Evolutionary conservation across 148 eudicot species (phyloP).

Genomic region (Amaranthus palmeri): DNA sequence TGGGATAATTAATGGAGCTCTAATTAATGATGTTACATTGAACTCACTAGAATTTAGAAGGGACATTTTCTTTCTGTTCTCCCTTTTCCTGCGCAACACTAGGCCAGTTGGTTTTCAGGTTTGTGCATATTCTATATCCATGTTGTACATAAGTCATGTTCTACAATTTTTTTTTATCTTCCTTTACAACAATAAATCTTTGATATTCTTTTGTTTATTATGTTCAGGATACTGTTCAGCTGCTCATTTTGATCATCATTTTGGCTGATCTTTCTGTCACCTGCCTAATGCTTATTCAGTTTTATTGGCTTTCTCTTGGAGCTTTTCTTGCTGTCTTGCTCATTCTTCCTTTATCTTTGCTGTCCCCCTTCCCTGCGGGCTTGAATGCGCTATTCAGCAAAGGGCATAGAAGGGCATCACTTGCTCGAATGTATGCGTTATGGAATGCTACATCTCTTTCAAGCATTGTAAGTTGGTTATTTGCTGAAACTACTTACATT

Average conservation of each 20-base stretch:
- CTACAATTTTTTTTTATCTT: background rate
- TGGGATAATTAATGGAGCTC: slow-evolving; percentile 59
- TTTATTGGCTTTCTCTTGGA: slow-evolving; percentile 76
- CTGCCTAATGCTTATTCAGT: slow-evolving; percentile 61
- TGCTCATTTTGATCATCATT: slow-evolving; percentile 63
- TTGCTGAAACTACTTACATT: background rate
- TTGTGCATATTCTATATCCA: background rate
- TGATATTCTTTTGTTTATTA: slow-evolving; percentile 15
- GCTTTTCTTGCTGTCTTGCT: slow-evolving; percentile 72
- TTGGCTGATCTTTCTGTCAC: slow-evolving; percentile 72
- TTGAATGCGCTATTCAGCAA: slow-evolving; percentile 72
- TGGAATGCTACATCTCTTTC: slow-evolving; percentile 79
- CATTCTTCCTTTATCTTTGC: slow-evolving; percentile 77
- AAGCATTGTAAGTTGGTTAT: slow-evolving; percentile 55
- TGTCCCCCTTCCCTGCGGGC: slow-evolving; percentile 82
- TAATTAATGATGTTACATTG: slow-evolving; percentile 58
- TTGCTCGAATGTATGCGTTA: slow-evolving; percentile 75
- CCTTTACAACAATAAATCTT: background rate
- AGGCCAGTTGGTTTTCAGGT: slow-evolving; percentile 80
- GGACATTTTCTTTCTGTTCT: slow-evolving; percentile 56
- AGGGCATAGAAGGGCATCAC: slow-evolving; percentile 67
- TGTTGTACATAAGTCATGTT: background rate
- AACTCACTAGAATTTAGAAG: slow-evolving; percentile 54
- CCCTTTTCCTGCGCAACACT: slow-evolving; percentile 69
- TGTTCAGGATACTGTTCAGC: slow-evolving; percentile 73